These are phyloP conservation scores for Eryngium alpinum DNA, from an alignment of 140 eudicot species.

Conservation along the genomic window DNA sequence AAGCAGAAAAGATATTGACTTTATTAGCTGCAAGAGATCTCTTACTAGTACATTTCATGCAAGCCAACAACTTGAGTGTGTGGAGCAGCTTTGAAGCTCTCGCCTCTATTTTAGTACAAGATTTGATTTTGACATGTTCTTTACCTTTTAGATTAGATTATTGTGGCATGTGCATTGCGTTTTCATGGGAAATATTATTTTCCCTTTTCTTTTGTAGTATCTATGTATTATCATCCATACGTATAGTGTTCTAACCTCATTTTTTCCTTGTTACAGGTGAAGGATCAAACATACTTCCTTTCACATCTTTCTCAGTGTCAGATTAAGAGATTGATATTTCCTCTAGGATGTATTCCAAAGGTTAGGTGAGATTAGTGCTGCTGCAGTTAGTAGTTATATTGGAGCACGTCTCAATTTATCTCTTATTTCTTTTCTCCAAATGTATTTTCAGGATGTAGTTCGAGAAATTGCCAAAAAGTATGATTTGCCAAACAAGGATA, in stretches of 20 bases:
- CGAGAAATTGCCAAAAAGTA: slow-evolving; percentile 66
- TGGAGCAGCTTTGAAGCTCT: too few relatives aligned
- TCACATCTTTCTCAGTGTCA: slow-evolving; percentile 89
- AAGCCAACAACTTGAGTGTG: too few relatives aligned
- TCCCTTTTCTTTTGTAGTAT: background rate
- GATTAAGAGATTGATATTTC: slow-evolving; percentile 76
- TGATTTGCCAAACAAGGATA: slow-evolving; percentile 78
- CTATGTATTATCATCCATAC: background rate
- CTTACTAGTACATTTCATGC: too few relatives aligned
- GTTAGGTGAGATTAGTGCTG: slow-evolving; percentile 25
- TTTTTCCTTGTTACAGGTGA: slow-evolving; percentile 46
- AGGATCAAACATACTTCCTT: slow-evolving; percentile 95
- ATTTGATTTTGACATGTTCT: background rate
- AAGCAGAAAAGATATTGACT: background rate
- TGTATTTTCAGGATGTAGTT: slow-evolving; percentile 66
- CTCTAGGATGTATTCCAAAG: slow-evolving; percentile 89
- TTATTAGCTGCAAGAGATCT: background rate
- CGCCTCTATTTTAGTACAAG: background rate
- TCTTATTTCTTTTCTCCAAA: slow-evolving; percentile 5
- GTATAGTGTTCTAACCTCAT: background rate
- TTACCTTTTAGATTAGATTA: background rate
- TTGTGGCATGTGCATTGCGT: background rate
- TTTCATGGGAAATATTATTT: background rate
- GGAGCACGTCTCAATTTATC: background rate
- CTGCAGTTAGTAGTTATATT: background rate